phyloP scores from a whole-genome alignment of 225 moss, liverwort and hornwort genomes.

The Pseudisothecium myosuroides region DNA sequence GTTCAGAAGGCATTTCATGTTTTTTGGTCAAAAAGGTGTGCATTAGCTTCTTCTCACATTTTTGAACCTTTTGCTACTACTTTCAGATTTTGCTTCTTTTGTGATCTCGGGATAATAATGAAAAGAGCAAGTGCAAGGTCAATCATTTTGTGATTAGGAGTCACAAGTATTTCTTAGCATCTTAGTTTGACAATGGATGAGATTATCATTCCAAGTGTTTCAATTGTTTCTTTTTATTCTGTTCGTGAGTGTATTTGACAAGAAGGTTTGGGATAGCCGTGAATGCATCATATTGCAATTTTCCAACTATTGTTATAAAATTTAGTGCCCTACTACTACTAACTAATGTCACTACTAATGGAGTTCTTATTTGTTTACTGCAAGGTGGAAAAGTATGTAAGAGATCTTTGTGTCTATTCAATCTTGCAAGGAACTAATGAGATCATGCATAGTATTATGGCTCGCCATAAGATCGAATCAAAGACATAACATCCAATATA shows the following conservation, averaged over 20 bases:
- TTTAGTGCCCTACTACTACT: not conserved
- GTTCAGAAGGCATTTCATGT: constrained; percentile 78
- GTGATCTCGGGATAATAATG: no score
- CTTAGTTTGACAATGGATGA: not conserved
- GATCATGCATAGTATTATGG: constrained; percentile 65
- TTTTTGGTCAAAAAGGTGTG: not conserved
- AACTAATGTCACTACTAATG: not conserved
- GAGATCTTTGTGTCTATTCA: constrained; percentile 65
- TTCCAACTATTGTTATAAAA: not conserved
- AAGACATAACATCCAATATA: not conserved
- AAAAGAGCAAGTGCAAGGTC: no score
- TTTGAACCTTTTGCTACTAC: not conserved
- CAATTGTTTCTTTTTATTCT: not conserved
- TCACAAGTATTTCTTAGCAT: not conserved
- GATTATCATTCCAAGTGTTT: not conserved
- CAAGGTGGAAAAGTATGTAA: constrained; percentile 78
- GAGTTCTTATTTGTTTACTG: not conserved
- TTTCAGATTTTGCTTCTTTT: no score
- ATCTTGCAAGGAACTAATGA: constrained; percentile 84
- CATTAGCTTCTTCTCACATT: no score
- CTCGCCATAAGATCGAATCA: constrained; percentile 55
- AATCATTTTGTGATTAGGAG: not conserved
- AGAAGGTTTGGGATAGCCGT: not conserved
- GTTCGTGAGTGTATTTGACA: not conserved
- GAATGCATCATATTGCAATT: not conserved